A percentile compares a stretch with the other conserved stretches of the same genome.
Evolutionary conservation across 768 basidiomycete species (phyloP).

Genomic region (Lyophyllum decastes): DNA sequence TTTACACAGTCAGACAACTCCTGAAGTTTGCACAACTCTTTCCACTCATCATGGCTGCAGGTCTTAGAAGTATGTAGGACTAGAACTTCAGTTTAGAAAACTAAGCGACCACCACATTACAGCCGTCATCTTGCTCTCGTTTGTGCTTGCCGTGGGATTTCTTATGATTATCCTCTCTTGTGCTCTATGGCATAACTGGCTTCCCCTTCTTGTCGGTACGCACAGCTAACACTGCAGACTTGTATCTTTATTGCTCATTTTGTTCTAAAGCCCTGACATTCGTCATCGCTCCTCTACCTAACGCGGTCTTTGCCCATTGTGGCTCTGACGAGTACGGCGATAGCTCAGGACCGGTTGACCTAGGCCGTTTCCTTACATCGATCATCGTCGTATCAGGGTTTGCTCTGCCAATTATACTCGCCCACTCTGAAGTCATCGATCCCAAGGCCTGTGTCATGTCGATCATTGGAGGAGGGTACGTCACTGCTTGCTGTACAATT

Average conservation of each 20-base stretch:
- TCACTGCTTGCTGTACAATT: conserved; percentile 15
- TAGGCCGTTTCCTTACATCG: conserved; percentile 93
- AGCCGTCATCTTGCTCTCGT: conserved; percentile 97
- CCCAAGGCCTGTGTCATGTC: conserved; percentile 91
- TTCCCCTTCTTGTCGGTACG: conserved; percentile 94
- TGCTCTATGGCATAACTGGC: conserved; percentile 95
- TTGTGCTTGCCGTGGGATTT: conserved; percentile 98
- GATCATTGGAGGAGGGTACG: conserved; percentile 88
- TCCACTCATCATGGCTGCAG: conserved; percentile 53
- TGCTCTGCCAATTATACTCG: conserved; percentile 87
- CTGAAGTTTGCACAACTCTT: neutral
- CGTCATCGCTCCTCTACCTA: conserved; percentile 93
- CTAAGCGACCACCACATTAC: conserved; percentile 5
- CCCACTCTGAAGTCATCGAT: conserved; percentile 87
- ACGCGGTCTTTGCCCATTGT: conserved; percentile 92
- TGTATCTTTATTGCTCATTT: neutral
- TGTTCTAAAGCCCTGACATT: conserved; percentile 77
- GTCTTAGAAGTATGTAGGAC: conserved; percentile 63
- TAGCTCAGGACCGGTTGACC: conserved; percentile 72
- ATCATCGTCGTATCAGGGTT: conserved; percentile 92
- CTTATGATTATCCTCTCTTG: conserved; percentile 96
- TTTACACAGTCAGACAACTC: neutral
- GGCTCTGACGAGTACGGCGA: conserved; percentile 87
- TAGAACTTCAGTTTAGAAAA: neutral
- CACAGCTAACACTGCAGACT: conserved; percentile 10